A percentile compares a stretch with the other conserved stretches of the same genome.
phyloP scores from a whole-genome alignment of 73 alveolate genomes.

The Paramecium sexaurelia region DNA sequence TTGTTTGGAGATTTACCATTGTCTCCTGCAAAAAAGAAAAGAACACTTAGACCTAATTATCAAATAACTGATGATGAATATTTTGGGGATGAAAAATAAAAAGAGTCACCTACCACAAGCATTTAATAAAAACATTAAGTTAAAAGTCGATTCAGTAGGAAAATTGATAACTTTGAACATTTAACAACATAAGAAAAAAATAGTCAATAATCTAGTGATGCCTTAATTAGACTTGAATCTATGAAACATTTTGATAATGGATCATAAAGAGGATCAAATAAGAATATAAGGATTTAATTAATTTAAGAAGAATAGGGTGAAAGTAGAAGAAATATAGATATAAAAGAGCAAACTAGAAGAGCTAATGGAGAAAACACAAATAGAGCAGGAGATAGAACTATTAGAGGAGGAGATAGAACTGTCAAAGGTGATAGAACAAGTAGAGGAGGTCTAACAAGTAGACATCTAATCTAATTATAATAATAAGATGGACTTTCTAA shows the following conservation, averaged over 20 bases:
- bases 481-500: background rate
- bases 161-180: background rate
- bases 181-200: background rate
- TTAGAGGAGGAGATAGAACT: slow-evolving; percentile 16
- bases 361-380: background rate
- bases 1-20: slow-evolving; percentile 24
- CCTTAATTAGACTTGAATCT: background rate
- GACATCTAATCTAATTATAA: background rate
- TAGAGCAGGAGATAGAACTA: background rate
- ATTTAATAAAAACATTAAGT: background rate
- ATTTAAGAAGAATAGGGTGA: background rate
- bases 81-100: background rate
- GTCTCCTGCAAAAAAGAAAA: background rate
- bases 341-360: background rate
- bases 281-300: background rate
- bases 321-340: background rate
- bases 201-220: slow-evolving; percentile 7
- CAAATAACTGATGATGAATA: background rate
- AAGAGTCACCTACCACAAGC: slow-evolving; percentile 1
- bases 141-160: slow-evolving; percentile 1
- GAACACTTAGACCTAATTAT: background rate
- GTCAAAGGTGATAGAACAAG: background rate
- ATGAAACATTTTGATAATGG: background rate
- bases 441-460: background rate
- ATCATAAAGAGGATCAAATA: background rate